phyloP scores from a whole-genome alignment of 139 green algal genomes.

The Gonium pectorale region DNA sequence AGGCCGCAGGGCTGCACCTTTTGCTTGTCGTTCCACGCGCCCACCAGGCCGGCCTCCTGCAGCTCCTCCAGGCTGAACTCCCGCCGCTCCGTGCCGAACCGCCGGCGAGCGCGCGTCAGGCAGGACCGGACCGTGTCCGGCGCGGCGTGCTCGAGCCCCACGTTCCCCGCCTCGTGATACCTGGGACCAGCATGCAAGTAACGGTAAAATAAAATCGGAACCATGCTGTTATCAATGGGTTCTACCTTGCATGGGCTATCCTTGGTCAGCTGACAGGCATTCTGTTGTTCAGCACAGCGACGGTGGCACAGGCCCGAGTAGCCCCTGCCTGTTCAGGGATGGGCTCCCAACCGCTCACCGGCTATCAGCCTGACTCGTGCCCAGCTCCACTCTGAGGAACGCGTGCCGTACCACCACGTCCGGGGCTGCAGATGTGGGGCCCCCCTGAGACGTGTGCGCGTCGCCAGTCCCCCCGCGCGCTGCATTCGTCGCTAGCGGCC shows the following conservation, averaged over 20 bases:
- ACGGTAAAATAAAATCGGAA: too few species aligned
- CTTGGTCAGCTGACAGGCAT: not conserved
- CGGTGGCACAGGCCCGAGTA: too few species aligned
- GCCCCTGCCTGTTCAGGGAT: too few species aligned
- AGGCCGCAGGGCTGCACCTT: too few species aligned
- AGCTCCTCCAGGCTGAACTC: conserved; percentile 55
- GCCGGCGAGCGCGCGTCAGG: conserved; percentile 28
- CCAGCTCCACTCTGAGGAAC: conserved; percentile 54
- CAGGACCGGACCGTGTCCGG: conserved; percentile 36
- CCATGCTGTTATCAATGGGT: too few species aligned
- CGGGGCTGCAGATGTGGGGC: too few species aligned
- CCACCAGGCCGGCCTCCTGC: conserved; percentile 43
- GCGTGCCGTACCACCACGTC: conserved; percentile 50
- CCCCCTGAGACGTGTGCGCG: too few species aligned
- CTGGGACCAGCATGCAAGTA: too few species aligned
- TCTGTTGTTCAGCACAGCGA: too few species aligned
- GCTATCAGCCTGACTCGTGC: not conserved
- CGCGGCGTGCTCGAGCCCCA: conserved; percentile 66
- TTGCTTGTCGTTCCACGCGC: conserved; percentile 37
- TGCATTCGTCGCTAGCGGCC: too few species aligned
- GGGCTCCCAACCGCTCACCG: too few species aligned
- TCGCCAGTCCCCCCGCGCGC: too few species aligned
- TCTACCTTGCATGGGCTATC: not conserved
- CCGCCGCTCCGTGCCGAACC: conserved; percentile 1
- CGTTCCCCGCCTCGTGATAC: conserved; percentile 58